Evolutionary conservation across 129 eudicot species (phyloP).

Genomic region (Flaveria linearis): DNA sequence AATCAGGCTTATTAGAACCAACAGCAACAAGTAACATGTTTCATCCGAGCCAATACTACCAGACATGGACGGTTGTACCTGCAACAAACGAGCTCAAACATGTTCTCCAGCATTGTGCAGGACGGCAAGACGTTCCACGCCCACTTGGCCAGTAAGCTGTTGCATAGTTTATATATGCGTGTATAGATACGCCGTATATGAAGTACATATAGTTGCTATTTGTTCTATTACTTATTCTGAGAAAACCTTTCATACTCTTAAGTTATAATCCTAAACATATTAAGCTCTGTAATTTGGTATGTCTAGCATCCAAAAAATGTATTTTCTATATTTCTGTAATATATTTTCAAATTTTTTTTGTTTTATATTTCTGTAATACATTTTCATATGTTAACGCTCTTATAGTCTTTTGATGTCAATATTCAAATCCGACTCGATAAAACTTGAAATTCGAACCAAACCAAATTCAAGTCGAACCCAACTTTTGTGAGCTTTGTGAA

Average conservation of each 20-base stretch:
- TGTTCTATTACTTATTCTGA: not conserved
- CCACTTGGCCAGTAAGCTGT: slow-evolving; percentile 40
- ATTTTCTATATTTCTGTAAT: not conserved
- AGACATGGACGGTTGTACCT: slow-evolving; percentile 56
- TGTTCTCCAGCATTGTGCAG: slow-evolving; percentile 56
- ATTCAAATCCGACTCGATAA: not conserved
- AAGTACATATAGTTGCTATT: not conserved
- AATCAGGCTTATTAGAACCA: slow-evolving; percentile 44
- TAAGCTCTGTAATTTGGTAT: not conserved
- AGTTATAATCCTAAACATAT: not conserved
- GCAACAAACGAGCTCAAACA: slow-evolving; percentile 65
- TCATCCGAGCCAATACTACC: slow-evolving; percentile 65
- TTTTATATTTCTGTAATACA: not conserved
- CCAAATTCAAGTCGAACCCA: not conserved
- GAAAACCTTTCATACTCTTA: not conserved
- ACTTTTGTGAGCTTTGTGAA: no score
- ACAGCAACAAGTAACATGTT: slow-evolving; percentile 33
- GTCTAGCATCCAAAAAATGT: slow-evolving; percentile 6
- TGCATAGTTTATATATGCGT: not conserved
- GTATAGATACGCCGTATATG: not conserved
- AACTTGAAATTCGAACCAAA: not conserved
- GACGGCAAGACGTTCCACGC: slow-evolving; percentile 62
- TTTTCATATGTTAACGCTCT: not conserved
- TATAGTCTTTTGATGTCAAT: not conserved
- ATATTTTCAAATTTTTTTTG: not conserved